A percentile compares a stretch with the other conserved stretches of the same genome.
Conservation (phyloP, 768 basidiomycete species). For the Cantharellus anzutake region DNA sequence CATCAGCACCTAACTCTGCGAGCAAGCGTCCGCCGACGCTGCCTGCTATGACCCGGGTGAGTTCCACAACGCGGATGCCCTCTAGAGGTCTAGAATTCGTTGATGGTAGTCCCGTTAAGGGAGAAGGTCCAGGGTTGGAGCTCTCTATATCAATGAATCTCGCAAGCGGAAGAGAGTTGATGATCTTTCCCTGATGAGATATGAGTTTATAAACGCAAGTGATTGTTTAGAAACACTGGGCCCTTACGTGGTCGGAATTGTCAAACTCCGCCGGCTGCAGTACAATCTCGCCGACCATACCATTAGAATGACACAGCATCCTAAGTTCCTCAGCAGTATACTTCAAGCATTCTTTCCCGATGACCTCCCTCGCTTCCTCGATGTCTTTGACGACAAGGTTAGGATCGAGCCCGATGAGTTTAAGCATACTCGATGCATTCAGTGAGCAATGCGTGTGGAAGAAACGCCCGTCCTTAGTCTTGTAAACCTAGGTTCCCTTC, state of each 20-base stretch:
- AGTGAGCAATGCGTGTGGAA: neutral
- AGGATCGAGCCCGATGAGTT: neutral
- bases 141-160: neutral
- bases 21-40: neutral
- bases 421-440: neutral
- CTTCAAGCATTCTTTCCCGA: neutral
- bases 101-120: neutral
- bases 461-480: neutral
- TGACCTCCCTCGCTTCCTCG: neutral
- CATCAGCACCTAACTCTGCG: neutral
- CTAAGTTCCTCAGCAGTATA: neutral
- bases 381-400: neutral
- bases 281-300: neutral
- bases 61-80: neutral
- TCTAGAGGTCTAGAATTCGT: neutral
- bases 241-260: neutral
- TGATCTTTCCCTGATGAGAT: neutral
- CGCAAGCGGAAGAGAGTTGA: neutral
- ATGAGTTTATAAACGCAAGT: neutral
- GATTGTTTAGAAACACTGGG: neutral
- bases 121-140: neutral
- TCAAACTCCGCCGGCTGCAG: neutral
- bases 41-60: neutral
- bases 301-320: neutral
- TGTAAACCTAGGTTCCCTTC: neutral